Conservation (phyloP, 2,329 filamentous ascomycete genomes). For the Cytospora chrysosperma region DNA sequence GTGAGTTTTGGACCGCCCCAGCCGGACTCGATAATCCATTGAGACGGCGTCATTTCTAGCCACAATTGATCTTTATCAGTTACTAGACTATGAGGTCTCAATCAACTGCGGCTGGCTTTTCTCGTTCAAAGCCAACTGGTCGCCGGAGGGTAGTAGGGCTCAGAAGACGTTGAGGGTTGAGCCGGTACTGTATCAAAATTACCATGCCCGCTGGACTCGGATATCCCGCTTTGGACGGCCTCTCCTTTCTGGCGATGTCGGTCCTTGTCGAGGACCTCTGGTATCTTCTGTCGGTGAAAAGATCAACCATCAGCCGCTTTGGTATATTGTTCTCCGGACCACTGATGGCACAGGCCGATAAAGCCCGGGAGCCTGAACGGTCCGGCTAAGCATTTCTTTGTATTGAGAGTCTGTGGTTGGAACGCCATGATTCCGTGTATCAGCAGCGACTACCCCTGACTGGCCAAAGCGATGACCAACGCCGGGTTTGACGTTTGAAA, state of each 20-base stretch:
- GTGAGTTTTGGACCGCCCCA: not conserved
- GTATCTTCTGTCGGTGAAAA: constrained; percentile 12
- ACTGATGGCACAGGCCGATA: not conserved
- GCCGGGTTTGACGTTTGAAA: constrained; percentile 23
- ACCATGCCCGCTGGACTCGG: constrained; percentile 10
- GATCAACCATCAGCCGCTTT: not conserved
- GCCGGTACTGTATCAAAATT: constrained; percentile 1
- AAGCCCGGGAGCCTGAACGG: constrained; percentile 6
- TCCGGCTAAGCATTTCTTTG: constrained; percentile 11
- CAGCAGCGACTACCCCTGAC: constrained; percentile 15
- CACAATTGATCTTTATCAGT: not conserved
- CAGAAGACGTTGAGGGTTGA: not conserved
- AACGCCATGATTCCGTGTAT: constrained; percentile 1
- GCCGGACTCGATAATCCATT: not conserved
- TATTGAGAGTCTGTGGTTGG: constrained; percentile 14
- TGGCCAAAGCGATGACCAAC: constrained; percentile 20
- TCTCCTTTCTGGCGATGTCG: constrained; percentile 12
- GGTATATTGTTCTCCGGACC: not conserved
- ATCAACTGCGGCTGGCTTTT: constrained; percentile 3
- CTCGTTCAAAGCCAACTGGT: not conserved
- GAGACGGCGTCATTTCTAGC: not conserved
- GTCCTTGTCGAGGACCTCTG: not conserved
- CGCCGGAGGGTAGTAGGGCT: not conserved
- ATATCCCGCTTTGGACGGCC: not conserved
- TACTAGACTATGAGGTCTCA: constrained; percentile 1